A percentile compares a stretch with the other conserved stretches of the same genome.
Conservation (phyloP, 2,329 filamentous ascomycete genomes). For the Fusarium tuaranense region DNA sequence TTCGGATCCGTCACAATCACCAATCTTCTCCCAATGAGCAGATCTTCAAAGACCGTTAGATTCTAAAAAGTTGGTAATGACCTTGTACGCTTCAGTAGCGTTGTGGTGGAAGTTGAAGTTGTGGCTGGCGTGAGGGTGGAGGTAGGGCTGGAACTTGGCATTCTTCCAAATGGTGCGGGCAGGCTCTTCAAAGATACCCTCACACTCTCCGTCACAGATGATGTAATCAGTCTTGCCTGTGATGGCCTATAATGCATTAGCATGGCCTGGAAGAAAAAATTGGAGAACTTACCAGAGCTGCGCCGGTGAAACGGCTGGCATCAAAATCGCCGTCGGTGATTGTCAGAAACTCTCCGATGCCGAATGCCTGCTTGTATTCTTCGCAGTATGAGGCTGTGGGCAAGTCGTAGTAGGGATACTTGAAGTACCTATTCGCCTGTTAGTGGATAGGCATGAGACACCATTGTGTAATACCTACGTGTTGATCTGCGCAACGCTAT, state of each 20-base stretch:
- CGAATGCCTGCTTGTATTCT: constrained; percentile 30
- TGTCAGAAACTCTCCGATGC: constrained; percentile 33
- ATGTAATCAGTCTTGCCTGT: constrained; percentile 36
- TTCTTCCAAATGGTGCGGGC: constrained; percentile 33
- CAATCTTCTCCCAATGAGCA: neutral
- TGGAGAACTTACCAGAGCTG: constrained; percentile 19
- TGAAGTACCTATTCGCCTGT: constrained; percentile 21
- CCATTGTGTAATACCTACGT: neutral
- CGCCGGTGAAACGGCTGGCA: constrained; percentile 28
- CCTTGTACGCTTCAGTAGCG: constrained; percentile 22
- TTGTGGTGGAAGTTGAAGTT: constrained; percentile 35
- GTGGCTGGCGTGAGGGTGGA: constrained; percentile 33
- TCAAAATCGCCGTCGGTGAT: constrained; percentile 31
- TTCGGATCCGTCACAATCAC: neutral
- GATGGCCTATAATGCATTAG: constrained; percentile 19
- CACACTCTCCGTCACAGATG: constrained; percentile 44
- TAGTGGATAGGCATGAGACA: neutral
- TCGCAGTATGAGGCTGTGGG: constrained; percentile 24
- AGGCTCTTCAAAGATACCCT: constrained; percentile 42
- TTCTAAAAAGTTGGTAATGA: constrained; percentile 29
- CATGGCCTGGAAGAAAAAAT: too few species aligned
- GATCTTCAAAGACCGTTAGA: constrained; percentile 9
- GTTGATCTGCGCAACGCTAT: constrained; percentile 23
- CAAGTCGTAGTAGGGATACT: constrained; percentile 28
- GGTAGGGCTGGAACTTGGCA: constrained; percentile 27